Conservation (phyloP, 2,329 filamentous ascomycete genomes). For the Albifimbria verrucaria region DNA sequence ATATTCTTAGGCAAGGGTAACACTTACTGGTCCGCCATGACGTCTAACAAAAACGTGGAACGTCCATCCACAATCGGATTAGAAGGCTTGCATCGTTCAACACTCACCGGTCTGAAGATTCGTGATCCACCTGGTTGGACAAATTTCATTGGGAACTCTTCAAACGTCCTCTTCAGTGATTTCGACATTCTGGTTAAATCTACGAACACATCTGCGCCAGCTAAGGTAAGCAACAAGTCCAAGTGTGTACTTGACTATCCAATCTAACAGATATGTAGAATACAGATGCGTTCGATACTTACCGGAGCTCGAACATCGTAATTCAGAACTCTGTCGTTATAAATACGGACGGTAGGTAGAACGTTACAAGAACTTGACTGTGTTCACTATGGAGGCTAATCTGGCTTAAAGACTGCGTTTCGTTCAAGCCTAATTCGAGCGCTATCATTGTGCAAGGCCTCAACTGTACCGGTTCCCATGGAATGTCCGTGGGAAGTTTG, state of each 20-base stretch:
- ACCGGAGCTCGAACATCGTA: conserved; percentile 56
- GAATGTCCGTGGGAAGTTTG: conserved; percentile 67
- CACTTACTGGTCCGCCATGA: background rate
- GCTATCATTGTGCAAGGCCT: conserved; percentile 65
- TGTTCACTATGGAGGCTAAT: no score
- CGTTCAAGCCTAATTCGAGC: conserved; percentile 70
- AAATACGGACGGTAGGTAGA: conserved; percentile 53
- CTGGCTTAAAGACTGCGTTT: conserved; percentile 53
- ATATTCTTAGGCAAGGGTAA: conserved; percentile 5
- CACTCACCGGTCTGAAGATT: conserved; percentile 55
- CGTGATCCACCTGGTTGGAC: conserved; percentile 44
- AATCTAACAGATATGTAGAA: conserved; percentile 43
- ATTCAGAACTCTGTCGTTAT: conserved; percentile 69
- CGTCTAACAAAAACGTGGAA: conserved; percentile 51
- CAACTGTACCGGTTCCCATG: conserved; percentile 64
- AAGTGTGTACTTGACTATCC: background rate
- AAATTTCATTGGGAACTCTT: conserved; percentile 61
- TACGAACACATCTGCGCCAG: conserved; percentile 45
- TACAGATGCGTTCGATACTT: conserved; percentile 62
- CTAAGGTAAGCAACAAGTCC: conserved; percentile 8
- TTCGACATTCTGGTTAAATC: conserved; percentile 57
- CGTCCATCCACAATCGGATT: conserved; percentile 59
- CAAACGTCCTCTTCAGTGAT: conserved; percentile 58
- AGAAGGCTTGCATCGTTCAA: conserved; percentile 54
- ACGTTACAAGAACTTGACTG: background rate